Evolutionary conservation across 2,329 filamentous ascomycete species (phyloP).

Genomic region (Fusarium musae): DNA sequence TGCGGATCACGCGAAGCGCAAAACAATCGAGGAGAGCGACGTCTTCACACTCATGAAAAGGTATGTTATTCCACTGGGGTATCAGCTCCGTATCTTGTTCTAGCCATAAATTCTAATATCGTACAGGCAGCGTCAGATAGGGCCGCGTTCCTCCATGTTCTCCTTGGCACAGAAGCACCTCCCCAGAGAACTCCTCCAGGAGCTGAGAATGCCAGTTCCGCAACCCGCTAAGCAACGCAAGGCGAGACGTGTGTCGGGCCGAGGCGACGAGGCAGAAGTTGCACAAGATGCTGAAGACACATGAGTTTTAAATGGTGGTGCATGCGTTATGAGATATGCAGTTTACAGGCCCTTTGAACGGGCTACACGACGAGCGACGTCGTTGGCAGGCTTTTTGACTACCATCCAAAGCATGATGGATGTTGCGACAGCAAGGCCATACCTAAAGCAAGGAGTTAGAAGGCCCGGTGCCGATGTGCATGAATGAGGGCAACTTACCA

Average conservation of each 20-base stretch:
- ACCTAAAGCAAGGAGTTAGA: conserved; percentile 65
- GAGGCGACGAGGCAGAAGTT: conserved; percentile 50
- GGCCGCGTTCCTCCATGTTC: conserved; percentile 78
- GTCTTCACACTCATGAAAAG: conserved; percentile 84
- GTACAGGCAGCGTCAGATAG: conserved; percentile 80
- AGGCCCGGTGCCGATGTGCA: neutral
- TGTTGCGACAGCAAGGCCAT: conserved; percentile 84
- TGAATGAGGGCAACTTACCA: conserved; percentile 72
- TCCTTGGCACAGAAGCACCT: conserved; percentile 86
- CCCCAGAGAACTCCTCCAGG: conserved; percentile 83
- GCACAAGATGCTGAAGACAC: conserved; percentile 52
- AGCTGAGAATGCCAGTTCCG: conserved; percentile 77
- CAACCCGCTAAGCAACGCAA: conserved; percentile 61
- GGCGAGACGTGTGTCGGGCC: conserved; percentile 46
- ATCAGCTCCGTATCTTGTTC: conserved; percentile 39
- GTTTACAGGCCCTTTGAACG: conserved; percentile 45
- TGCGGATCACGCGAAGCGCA: conserved; percentile 82
- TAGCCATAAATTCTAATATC: conserved; percentile 45
- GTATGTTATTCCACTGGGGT: conserved; percentile 60
- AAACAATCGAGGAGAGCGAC: conserved; percentile 87
- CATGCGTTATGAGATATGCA: conserved; percentile 19
- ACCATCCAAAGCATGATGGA: conserved; percentile 98
- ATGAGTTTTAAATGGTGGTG: conserved; percentile 39
- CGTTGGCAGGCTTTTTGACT: conserved; percentile 83
- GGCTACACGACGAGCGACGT: conserved; percentile 74